phyloP scores from a whole-genome alignment of 148 eudicot species.

The Beta vulgaris region DNA sequence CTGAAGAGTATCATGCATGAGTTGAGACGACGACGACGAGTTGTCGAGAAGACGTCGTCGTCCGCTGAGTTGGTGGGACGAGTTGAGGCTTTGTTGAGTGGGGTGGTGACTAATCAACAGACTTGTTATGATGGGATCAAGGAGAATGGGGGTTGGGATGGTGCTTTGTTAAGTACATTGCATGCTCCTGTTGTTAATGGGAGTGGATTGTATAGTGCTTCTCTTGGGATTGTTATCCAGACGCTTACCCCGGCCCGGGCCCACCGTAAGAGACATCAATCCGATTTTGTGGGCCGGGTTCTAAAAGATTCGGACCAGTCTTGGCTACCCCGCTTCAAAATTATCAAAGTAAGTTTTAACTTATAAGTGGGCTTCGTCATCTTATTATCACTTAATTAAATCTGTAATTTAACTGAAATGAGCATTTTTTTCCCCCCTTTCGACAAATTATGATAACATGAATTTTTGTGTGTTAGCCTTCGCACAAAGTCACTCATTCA shows the following conservation, averaged over 20 bases:
- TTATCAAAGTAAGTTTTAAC: slow-evolving; percentile 13
- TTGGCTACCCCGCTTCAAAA: not conserved
- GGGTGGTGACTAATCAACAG: slow-evolving; percentile 16
- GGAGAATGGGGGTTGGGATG: slow-evolving; percentile 1
- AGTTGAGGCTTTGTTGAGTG: slow-evolving; percentile 14
- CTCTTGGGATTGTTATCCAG: slow-evolving; percentile 20
- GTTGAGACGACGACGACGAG: not conserved
- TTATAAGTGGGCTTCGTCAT: not conserved
- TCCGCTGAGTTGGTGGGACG: slow-evolving; percentile 8
- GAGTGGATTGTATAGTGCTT: slow-evolving; percentile 11
- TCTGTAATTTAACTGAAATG: too few relatives aligned
- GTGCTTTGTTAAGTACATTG: not conserved
- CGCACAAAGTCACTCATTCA: too few relatives aligned
- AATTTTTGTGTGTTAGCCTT: too few relatives aligned
- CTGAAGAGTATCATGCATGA: slow-evolving; percentile 11
- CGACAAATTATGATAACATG: too few relatives aligned
- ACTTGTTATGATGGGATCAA: slow-evolving; percentile 20
- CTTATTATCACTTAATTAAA: not conserved
- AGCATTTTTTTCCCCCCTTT: too few relatives aligned
- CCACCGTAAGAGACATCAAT: not conserved
- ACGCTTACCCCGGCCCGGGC: too few relatives aligned
- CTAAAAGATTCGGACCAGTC: not conserved
- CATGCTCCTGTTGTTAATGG: slow-evolving; percentile 22
- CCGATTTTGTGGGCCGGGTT: not conserved
- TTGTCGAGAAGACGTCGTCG: too few relatives aligned